Conservation (phyloP, 139 green algal species). For the Mychonastes homosphaera region DNA sequence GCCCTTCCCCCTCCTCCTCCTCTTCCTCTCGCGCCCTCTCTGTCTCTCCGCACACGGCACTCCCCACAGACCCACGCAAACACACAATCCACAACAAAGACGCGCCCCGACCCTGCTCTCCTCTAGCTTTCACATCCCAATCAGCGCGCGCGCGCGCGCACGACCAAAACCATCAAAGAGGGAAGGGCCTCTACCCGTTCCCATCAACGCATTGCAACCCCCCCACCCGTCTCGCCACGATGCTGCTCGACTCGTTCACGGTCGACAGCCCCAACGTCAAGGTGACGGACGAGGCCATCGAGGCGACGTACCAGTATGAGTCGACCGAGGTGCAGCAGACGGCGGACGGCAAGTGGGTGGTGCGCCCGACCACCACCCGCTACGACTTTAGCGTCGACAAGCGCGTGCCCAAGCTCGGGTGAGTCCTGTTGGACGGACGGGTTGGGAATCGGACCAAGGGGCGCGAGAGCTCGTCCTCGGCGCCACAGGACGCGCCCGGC, state of each 20-base stretch:
- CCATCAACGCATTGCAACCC: too few species aligned
- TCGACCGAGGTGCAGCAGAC: conserved; percentile 55
- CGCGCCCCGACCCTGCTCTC: too few species aligned
- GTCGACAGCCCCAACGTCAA: conserved; percentile 77
- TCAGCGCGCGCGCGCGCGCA: too few species aligned
- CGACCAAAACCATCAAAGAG: too few species aligned
- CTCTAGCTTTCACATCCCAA: too few species aligned
- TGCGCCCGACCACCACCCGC: conserved; percentile 53
- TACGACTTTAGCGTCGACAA: conserved; percentile 81
- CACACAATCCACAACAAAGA: too few species aligned
- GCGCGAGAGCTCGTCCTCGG: conserved; percentile 2
- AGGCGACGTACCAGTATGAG: conserved; percentile 75
- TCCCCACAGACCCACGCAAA: too few species aligned
- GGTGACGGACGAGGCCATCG: conserved; percentile 71
- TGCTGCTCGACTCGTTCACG: conserved; percentile 79
- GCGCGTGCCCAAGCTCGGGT: conserved; percentile 90
- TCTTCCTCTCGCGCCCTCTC: too few species aligned
- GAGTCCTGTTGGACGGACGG: conserved; percentile 6
- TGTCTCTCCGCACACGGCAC: too few species aligned
- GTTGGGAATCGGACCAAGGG: neutral
- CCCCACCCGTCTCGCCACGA: conserved; percentile 20
- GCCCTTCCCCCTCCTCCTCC: too few species aligned
- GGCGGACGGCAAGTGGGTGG: conserved; percentile 54
- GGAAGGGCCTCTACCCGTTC: too few species aligned
- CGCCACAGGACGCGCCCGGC: too few species aligned